A percentile compares a stretch with the other conserved stretches of the same genome.
Conservation (phyloP, 2,329 filamentous ascomycete species). For the Blastomyces percursus region DNA sequence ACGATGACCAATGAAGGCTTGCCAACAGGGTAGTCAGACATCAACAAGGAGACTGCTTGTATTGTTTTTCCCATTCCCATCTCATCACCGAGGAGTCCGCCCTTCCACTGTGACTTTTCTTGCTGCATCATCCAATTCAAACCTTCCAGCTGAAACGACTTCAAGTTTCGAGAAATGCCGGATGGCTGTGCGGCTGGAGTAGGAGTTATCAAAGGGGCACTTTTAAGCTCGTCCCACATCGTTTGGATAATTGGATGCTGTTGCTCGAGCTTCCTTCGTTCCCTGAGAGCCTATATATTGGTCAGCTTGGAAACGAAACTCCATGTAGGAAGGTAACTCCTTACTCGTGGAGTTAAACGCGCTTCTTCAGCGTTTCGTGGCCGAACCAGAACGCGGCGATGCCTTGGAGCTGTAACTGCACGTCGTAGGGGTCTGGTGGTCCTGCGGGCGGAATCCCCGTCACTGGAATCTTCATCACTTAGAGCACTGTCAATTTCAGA, state of each 20-base stretch:
- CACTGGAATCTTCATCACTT: not conserved
- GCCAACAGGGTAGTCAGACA: slow-evolving; percentile 87
- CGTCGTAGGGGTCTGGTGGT: not conserved
- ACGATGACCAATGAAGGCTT: slow-evolving; percentile 78
- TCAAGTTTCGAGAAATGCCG: slow-evolving; percentile 71
- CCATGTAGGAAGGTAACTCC: not conserved
- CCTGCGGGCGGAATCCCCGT: not conserved
- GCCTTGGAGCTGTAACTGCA: not conserved
- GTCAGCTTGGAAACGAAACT: not conserved
- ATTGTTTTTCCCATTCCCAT: slow-evolving; percentile 99
- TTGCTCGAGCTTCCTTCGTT: slow-evolving; percentile 58
- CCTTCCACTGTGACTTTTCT: slow-evolving; percentile 74
- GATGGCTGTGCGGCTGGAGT: slow-evolving; percentile 58
- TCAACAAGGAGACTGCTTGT: slow-evolving; percentile 92
- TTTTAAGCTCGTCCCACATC: slow-evolving; percentile 73
- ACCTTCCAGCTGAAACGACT: slow-evolving; percentile 88
- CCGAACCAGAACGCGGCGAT: not conserved
- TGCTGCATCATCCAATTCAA: slow-evolving; percentile 90
- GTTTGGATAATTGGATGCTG: slow-evolving; percentile 67
- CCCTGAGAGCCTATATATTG: slow-evolving; percentile 31
- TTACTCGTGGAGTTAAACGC: slow-evolving; percentile 6
- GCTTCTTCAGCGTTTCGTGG: slow-evolving; percentile 1
- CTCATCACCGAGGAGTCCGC: slow-evolving; percentile 86
- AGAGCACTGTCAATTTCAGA: not conserved
- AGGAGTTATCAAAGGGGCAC: slow-evolving; percentile 55